Base-by-base conservation (phyloP, 2,329 filamentous ascomycete genomes). In the Xylariaceae sp. region DNA sequence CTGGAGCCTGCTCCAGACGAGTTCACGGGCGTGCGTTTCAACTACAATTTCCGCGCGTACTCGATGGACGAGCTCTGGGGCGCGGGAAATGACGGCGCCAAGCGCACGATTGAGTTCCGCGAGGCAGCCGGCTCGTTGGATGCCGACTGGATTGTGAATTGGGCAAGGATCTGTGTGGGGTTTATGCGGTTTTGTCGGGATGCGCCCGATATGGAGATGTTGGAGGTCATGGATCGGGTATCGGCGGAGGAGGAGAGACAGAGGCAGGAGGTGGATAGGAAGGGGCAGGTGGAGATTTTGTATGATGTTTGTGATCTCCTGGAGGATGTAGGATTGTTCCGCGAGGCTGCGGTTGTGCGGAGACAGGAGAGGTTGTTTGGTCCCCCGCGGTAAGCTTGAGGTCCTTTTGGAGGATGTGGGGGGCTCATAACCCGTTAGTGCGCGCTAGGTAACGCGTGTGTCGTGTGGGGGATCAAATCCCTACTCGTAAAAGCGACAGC, bases 251-350 rank as follows among this genome's bases (percentile, higher is more conserved):
- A 73, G n/a, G 65, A 71, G 10, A 63, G 72, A 65, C 9, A n/a
- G n/a, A n/a, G 15, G 7, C 13, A n/a, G 15, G 44, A n/a, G 0
- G 64, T 63, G 1, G 59, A 64, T 9, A 53, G 61, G 1, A 57
- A 65, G 37, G 23, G 23, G 23, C 4, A 30, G 23, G 23, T 4
- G 23, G 23, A 42, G 37, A 9, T 10, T 7, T 9, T 8, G 4
- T 76, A 75, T 55, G 74, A 76, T 55, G 67, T 74, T 4, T 64
- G 73, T 2, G 72, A 75, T 55, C 65, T 76, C 6, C 62, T 77
- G 1, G 67, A 69, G 13, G 73, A 76, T 23, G 50, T 76, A 0
- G 69, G 74, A 1, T 23, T 75, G 44, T 65, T 65, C n/a, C 50
- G 63, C 0, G 73, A 75, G 64, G 68, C 73, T 39, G 64, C 65